Conservation (phyloP, 73 alveolate genomes). For the Breviolum minutum region DNA sequence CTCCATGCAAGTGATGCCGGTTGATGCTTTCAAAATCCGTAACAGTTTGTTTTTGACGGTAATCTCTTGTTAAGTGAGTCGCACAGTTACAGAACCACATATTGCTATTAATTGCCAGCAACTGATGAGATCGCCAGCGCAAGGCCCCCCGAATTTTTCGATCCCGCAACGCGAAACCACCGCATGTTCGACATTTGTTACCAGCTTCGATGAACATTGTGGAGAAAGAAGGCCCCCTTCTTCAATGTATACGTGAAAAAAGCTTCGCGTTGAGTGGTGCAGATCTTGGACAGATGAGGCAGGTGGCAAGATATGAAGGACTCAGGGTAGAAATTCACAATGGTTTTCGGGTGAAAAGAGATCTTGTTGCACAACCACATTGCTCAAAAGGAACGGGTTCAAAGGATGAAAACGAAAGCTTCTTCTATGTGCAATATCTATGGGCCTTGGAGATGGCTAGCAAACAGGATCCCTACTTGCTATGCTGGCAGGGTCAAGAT, state of each 20-base stretch:
- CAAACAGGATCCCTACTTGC: too few relatives aligned
- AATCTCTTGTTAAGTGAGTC: neutral
- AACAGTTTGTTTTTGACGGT: neutral
- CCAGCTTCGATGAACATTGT: neutral
- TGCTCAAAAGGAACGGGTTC: neutral
- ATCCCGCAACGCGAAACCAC: neutral
- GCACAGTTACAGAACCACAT: neutral
- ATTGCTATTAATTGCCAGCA: neutral
- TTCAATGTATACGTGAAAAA: neutral
- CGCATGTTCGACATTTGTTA: neutral
- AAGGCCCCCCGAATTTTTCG: neutral
- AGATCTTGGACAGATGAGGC: neutral
- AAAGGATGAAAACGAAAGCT: neutral
- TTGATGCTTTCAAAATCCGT: neutral
- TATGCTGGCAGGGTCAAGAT: neutral
- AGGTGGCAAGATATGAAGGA: neutral
- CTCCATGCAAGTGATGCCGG: neutral
- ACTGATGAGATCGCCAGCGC: neutral
- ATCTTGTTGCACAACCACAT: neutral
- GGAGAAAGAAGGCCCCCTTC: neutral
- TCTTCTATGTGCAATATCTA: neutral
- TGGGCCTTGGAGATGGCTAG: neutral
- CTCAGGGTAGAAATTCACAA: neutral
- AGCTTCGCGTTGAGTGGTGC: neutral
- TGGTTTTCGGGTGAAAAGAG: neutral